Evolutionary conservation across 2,329 filamentous ascomycete genomes (phyloP).

Genomic region (Penicillium polonicum): DNA sequence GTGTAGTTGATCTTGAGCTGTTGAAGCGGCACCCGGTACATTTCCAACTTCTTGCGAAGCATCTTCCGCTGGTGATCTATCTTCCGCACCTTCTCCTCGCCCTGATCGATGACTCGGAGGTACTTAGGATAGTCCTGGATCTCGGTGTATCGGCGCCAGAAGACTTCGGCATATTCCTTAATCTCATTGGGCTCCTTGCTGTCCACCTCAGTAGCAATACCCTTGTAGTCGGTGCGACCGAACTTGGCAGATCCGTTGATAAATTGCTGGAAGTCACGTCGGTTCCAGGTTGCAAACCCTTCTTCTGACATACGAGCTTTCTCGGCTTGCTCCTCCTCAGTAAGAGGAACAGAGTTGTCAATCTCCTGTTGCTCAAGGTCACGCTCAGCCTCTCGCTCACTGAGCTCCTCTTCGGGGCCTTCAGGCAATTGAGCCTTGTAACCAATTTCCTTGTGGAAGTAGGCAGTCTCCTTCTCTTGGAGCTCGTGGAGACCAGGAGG

Average conservation of each 20-base stretch:
- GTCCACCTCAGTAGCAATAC: constrained; percentile 85
- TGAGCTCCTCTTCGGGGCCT: constrained; percentile 80
- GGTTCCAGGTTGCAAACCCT: constrained; percentile 94
- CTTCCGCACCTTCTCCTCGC: constrained; percentile 84
- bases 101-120: constrained; percentile 83
- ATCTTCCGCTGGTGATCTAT: constrained; percentile 91
- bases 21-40: constrained; percentile 95
- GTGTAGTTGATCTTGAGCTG: constrained; percentile 99
- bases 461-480: constrained; percentile 94
- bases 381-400: constrained; percentile 82
- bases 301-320: constrained; percentile 78
- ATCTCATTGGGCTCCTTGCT: constrained; percentile 84
- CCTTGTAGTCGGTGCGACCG: constrained; percentile 79
- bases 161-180: constrained; percentile 87
- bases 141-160: constrained; percentile 93
- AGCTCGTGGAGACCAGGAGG: constrained; percentile 78
- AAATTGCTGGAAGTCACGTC: constrained; percentile 97
- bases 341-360: constrained; percentile 83
- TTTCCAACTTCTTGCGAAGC: constrained; percentile 89
- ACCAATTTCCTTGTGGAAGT: constrained; percentile 90
- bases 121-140: constrained; percentile 88
- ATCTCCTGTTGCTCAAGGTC: constrained; percentile 88
- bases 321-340: constrained; percentile 82
- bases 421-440: constrained; percentile 92
- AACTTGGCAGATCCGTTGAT: constrained; percentile 93